A percentile compares a stretch with the other conserved stretches of the same genome.
These are phyloP conservation scores for Fusarium dlaminii DNA, from an alignment of 2,329 filamentous ascomycete genomes.

Conservation along the genomic window DNA sequence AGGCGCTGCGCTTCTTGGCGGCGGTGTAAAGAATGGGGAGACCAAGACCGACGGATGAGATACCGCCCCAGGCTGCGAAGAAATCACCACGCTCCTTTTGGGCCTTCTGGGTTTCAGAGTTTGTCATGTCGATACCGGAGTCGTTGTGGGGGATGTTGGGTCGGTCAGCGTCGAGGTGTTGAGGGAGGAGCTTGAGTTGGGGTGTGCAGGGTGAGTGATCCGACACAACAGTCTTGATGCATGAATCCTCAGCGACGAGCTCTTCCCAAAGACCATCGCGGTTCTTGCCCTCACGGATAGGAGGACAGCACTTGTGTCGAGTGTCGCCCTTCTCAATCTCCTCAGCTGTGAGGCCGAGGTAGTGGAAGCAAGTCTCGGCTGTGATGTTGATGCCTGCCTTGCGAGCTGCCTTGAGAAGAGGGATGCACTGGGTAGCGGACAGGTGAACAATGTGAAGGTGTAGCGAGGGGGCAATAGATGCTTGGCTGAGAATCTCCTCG, in stretches of 20 bases:
- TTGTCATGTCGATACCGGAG: conserved; percentile 62
- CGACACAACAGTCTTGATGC: conserved; percentile 90
- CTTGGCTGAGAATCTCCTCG: conserved; percentile 83
- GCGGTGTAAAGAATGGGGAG: conserved; percentile 90
- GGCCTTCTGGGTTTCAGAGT: conserved; percentile 45
- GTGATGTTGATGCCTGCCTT: conserved; percentile 82
- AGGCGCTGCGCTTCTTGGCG: conserved; percentile 67
- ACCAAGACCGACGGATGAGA: conserved; percentile 91
- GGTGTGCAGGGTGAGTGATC: conserved; percentile 98
- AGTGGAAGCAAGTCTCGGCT: conserved; percentile 96
- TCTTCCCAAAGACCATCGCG: conserved; percentile 90
- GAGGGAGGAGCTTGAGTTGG: conserved; percentile 87
- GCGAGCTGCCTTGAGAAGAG: conserved; percentile 79
- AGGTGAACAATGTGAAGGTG: conserved; percentile 94
- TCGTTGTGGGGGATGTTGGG: conserved; percentile 59
- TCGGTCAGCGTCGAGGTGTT: conserved; percentile 59
- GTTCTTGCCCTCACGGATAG: conserved; percentile 83
- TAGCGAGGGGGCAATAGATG: conserved; percentile 80
- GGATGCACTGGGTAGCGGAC: conserved; percentile 88
- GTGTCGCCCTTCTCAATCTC: conserved; percentile 86
- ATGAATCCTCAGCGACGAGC: conserved; percentile 73
- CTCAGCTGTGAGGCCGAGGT: conserved; percentile 85
- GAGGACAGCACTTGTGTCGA: conserved; percentile 93
- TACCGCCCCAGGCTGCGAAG: conserved; percentile 95
- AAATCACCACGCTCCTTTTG: conserved; percentile 76